Evolutionary conservation across 2,329 filamentous ascomycete genomes (phyloP), one percentile per base, ranked within the genome.

Genomic region (Paradendryphiella salina): DNA sequence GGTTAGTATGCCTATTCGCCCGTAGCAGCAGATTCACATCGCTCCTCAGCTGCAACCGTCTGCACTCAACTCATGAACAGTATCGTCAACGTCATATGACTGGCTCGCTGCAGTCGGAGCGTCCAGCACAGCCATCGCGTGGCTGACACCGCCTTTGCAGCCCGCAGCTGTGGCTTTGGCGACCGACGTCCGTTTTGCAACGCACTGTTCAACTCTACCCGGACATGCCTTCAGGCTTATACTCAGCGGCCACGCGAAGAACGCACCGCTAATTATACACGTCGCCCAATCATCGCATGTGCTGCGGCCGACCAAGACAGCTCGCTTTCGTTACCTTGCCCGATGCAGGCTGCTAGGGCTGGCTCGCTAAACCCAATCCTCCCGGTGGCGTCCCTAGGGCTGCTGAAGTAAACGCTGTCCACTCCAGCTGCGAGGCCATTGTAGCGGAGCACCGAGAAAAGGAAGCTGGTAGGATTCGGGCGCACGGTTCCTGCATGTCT

Each of bases 41-140:
- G 52, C 54, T 40, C 52, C 63, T 62, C 70, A 73, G 69, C 70
- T 72, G 69, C 63, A 57, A 54, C 56, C 54, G 33, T 45, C 51
- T 47, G 52, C 51, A 46, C 20, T 41, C 48, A 36, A 45, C 52
- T 49, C 61, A 65, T 59, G 62, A 62, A 62, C 61, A 37, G 37
- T 46, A 47, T 42, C 53, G 53, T 57, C 60, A 59, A 66, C 61
- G 60, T 64, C 63, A 66, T 64, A 21, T 63, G 46, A 73, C 61
- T 71, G 69, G 68, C 54, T 61, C 26, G 54, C 42, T 61, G 50
- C 59, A 60, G 49, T 47, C 61, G 52, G 54, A 46, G 48, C 48
- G 42, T 18, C 52, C 55, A 66, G 66, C 69, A 71, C 67, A 73
- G 70, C 69, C 68, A 59, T 60, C 48, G 41, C 62, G 69, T 73